A percentile compares a stretch with the other conserved stretches of the same genome.
These are phyloP conservation scores for Carpediemonas membranifera DNA, from an alignment of 78 protist species.

Conservation along the genomic window DNA sequence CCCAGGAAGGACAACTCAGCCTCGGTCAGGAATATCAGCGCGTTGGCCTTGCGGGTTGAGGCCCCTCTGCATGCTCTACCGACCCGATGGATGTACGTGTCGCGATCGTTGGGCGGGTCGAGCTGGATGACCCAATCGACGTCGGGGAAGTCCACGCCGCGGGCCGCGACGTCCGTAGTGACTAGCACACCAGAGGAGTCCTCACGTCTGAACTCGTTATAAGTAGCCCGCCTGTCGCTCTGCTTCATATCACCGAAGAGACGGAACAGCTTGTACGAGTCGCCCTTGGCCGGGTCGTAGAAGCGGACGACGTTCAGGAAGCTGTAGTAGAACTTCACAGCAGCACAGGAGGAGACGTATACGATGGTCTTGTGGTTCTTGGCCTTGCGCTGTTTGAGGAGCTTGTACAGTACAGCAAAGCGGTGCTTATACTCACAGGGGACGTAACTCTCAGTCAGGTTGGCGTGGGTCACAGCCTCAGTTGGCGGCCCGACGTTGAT, in stretches of 20 bases:
- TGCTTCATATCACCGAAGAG: conserved; percentile 72
- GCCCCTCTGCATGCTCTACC: conserved; percentile 91
- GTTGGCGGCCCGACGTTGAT: conserved; percentile 9
- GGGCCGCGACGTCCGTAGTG: conserved; percentile 92
- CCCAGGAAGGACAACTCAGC: too few relatives aligned
- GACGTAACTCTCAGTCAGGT: conserved; percentile 62
- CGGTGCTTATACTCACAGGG: conserved; percentile 60
- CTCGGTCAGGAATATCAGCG: conserved; percentile 32
- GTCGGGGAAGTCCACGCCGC: conserved; percentile 91
- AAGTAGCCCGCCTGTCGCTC: conserved; percentile 48
- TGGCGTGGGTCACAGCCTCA: conserved; percentile 33
- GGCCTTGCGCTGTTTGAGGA: not conserved
- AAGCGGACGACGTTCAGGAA: conserved; percentile 32
- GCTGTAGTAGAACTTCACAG: not conserved
- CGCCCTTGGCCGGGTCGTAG: conserved; percentile 49
- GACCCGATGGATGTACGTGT: conserved; percentile 89
- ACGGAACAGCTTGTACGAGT: conserved; percentile 63
- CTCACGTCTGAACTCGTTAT: not conserved
- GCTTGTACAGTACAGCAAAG: not conserved
- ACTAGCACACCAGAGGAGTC: conserved; percentile 60
- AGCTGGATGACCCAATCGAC: conserved; percentile 87
- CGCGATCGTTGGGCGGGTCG: conserved; percentile 84
- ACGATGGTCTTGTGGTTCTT: conserved; percentile 57
- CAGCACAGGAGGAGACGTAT: conserved; percentile 73
- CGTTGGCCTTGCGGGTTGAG: conserved; percentile 24